Base-by-base conservation (phyloP, 2,329 filamentous ascomycete genomes). In the Byssothecium circinans region DNA sequence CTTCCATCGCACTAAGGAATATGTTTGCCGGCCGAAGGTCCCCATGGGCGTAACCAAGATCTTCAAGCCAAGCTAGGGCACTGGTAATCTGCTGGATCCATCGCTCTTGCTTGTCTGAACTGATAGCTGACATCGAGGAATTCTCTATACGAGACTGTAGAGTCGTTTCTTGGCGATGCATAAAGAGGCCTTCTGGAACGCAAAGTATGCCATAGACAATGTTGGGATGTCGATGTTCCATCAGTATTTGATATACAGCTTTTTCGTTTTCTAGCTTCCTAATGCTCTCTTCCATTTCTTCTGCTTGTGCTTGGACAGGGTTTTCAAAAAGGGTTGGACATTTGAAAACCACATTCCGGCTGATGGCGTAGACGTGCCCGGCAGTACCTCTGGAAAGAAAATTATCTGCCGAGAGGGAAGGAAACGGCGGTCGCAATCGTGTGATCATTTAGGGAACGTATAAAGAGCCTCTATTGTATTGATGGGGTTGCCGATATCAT, bases 11-110 rank as follows among this genome's bases (percentile, higher is more conserved):
- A 32, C 27, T 29, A 34, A 45, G 47, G 30, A 49, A 37, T 41
- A 45, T 49, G 25, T 49, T 49, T 23, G 34, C 47, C 27, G 42
- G 47, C 29, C 47, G 47, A 40, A 49, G 41, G 36, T 49, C 47
- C 15, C 47, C 42, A 15, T 49, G 47, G 47, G 29, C 47, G 36
- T 45, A 45, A 36, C 47, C 42, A 27, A 49, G 47, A 34, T 49
- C 18, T 36, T 49, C 42, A 36, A 45, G 33, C 47, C 47, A 49
- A 18, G 42, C 41, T 40, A 45, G 35, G 30, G 41, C 47, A 41
- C 41, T 45, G 15, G 47, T 37, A n/a, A 49, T 45, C 29, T 49
- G 47, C 36, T 41, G 41, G 42, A 49, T 49, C 47, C 42, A 49
- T 18, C 42, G 41, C 35, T 34, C 41, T 45, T 49, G 47, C 22